phyloP scores from a whole-genome alignment of 768 basidiomycete genomes.

The Auricularia heimuer region DNA sequence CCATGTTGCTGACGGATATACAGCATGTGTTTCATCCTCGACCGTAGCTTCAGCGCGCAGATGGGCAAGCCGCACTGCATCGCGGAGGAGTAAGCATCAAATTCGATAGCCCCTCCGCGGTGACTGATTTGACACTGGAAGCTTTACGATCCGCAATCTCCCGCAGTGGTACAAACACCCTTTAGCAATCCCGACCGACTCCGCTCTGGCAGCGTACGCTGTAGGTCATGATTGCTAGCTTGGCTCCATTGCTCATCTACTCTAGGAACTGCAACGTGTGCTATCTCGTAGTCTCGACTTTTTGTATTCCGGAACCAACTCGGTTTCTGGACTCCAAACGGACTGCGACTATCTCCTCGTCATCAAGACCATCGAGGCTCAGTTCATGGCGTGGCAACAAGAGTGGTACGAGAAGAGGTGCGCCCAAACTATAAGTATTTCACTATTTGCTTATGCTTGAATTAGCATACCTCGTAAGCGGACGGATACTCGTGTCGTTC shows the following conservation, averaged over 20 bases:
- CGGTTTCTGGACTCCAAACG: constrained; percentile 72
- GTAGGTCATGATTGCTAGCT: constrained; percentile 33
- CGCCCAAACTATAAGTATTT: not conserved
- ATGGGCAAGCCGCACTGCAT: constrained; percentile 95
- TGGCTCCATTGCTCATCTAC: constrained; percentile 6
- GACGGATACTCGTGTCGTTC: constrained; percentile 12
- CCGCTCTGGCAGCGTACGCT: constrained; percentile 63
- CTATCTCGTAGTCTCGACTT: constrained; percentile 83
- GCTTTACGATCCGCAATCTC: constrained; percentile 81
- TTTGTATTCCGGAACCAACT: constrained; percentile 56
- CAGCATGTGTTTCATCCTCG: constrained; percentile 64
- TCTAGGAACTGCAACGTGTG: constrained; percentile 78
- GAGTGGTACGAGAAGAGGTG: constrained; percentile 30
- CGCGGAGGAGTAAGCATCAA: constrained; percentile 72
- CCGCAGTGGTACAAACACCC: constrained; percentile 63
- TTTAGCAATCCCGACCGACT: constrained; percentile 53
- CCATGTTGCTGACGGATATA: not conserved
- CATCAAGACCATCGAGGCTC: constrained; percentile 76
- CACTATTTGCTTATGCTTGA: not conserved
- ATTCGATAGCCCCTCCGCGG: not conserved
- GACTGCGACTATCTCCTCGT: constrained; percentile 79
- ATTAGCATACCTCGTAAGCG: not conserved
- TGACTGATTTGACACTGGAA: constrained; percentile 19
- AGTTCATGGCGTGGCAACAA: constrained; percentile 51
- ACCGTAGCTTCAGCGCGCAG: constrained; percentile 85